phyloP scores from a whole-genome alignment of 768 basidiomycete species.

The Hericium rajendrae region DNA sequence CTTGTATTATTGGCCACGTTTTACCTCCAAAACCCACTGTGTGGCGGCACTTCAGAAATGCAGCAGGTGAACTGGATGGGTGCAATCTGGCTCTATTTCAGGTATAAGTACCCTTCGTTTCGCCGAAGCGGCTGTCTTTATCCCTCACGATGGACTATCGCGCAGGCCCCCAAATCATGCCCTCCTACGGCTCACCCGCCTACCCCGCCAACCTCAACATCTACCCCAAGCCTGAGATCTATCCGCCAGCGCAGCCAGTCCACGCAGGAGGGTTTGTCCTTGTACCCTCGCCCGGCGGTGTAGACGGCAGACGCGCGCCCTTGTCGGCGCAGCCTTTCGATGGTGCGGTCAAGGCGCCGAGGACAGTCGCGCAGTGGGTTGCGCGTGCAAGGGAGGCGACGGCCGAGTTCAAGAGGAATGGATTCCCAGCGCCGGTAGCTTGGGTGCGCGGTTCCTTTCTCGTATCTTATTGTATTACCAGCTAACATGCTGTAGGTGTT shows the following conservation, averaged over 20 bases:
- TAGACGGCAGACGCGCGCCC: neutral
- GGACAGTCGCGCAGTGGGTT: constrained; percentile 9
- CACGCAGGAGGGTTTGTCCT: neutral
- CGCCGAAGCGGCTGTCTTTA: too few relatives aligned
- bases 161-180: neutral
- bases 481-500: constrained; percentile 3
- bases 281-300: neutral
- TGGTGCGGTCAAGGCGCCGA: neutral
- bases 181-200: neutral
- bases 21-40: too few relatives aligned
- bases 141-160: neutral
- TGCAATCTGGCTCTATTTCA: too few relatives aligned
- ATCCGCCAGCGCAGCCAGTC: neutral
- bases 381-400: constrained; percentile 5
- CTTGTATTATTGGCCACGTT: too few relatives aligned
- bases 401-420: constrained; percentile 4
- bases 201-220: neutral
- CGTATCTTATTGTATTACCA: neutral
- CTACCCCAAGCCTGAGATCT: neutral
- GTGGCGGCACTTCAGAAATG: too few relatives aligned
- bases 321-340: neutral
- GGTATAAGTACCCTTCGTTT: too few relatives aligned
- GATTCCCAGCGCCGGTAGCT: constrained; percentile 10
- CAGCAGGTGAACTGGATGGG: too few relatives aligned
- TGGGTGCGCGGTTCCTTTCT: constrained; percentile 4